Evolutionary conservation across 1,284 basidiomycete genomes (phyloP).

Genomic region (Xerocomus amazonicus): DNA sequence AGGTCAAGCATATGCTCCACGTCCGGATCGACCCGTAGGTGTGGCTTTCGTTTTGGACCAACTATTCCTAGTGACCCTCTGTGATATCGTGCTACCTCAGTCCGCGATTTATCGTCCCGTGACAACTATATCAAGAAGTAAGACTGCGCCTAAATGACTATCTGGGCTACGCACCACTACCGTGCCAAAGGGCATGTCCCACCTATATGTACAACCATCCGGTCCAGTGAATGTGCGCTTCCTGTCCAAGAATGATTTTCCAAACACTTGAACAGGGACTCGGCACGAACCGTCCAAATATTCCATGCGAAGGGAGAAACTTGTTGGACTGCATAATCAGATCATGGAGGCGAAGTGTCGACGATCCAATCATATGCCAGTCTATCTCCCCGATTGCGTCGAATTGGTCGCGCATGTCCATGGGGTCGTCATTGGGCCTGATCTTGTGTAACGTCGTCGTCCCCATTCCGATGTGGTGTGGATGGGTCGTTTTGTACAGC

Average conservation of each 20-base stretch:
- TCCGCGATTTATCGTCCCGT: slow-evolving; percentile 13
- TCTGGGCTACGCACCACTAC: slow-evolving; percentile 19
- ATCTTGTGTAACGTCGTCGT: slow-evolving; percentile 28
- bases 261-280: no score
- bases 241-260: slow-evolving; percentile 4
- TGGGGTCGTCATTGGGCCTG: slow-evolving; percentile 19
- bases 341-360: slow-evolving; percentile 21
- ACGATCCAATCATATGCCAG: slow-evolving; percentile 27
- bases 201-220: slow-evolving; percentile 23
- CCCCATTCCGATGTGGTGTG: slow-evolving; percentile 11
- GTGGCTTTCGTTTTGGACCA: slow-evolving; percentile 22
- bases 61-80: slow-evolving; percentile 18
- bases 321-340: slow-evolving; percentile 19
- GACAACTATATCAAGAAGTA: slow-evolving; percentile 16
- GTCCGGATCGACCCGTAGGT: slow-evolving; percentile 32
- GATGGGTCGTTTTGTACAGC: slow-evolving; percentile 31
- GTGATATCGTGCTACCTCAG: slow-evolving; percentile 31
- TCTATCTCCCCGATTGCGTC: slow-evolving; percentile 23
- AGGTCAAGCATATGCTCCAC: slow-evolving; percentile 37
- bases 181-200: slow-evolving; percentile 20
- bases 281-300: slow-evolving; percentile 22
- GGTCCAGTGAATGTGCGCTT: slow-evolving; percentile 30
- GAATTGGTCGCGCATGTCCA: slow-evolving; percentile 30
- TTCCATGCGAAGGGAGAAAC: slow-evolving; percentile 28
- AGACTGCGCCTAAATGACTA: not conserved